Base-by-base conservation (phyloP, 306 rosid genomes). In the Malus sylvestris region DNA sequence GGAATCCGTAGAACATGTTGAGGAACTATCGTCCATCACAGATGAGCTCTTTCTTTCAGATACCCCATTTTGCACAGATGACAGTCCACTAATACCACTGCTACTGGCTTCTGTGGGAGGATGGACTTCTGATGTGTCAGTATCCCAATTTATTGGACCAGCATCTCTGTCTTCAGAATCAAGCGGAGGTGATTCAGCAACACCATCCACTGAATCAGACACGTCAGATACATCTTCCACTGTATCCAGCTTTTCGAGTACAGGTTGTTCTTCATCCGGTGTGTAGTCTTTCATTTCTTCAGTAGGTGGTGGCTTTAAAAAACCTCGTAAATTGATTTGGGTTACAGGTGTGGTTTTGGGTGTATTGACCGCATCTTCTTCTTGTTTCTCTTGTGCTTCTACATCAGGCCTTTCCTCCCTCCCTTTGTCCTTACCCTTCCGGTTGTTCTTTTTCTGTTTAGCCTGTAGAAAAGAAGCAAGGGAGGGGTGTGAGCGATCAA, bases 1-100 rank as follows among this genome's bases (percentile, higher is more conserved):
- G 12, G 99, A 96, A 81, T 96, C 99, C 2, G 94, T 87, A 51
- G 99, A 96, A 78, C 99, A 93, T 22, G 98, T 96, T 75, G 99
- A 96, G 80, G 99, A 96, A 86, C 97, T 96, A 83, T 96, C 99
- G 79, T 96, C 99, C 89, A 96, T 82, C 33, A 83, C 82, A 4
- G 82, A 86, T 64, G 76, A 72, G 82, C 87, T 76, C 89, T 86
- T 96, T 68, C 85, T 96, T 52, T 91, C 98, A 44, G 89, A 79
- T 35, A 79, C 63, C 53, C 91, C 93, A 76, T 89, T 91, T 80
- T 87, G 97, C 40, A 68, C 76, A 3, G 93, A 85, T 76, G 90
- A 87, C 55, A 84, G 80, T 81, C 86, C 80, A 79, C 81, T 76
- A 27, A 89, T 77, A 58, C 88, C 87, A 76, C 84, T 89, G 86